These are phyloP conservation scores for Candida insectorum DNA, from an alignment of 805 yeast genomes.

Conservation along the genomic window DNA sequence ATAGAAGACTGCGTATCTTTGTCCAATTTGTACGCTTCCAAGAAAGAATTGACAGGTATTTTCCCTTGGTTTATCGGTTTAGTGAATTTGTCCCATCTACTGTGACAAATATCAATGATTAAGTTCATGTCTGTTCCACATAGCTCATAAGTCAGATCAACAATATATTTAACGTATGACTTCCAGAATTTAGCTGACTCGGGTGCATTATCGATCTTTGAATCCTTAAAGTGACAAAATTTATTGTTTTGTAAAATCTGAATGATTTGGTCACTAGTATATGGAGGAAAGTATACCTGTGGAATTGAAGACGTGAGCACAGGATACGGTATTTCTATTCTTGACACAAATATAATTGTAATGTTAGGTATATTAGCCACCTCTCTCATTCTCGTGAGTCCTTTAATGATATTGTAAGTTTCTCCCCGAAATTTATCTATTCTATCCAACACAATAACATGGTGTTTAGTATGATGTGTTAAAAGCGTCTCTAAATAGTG, in stretches of 20 bases:
- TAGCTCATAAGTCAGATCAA: slow-evolving; percentile 43
- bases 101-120: slow-evolving; percentile 26
- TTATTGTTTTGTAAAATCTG: slow-evolving; percentile 33
- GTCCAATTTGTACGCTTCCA: slow-evolving; percentile 32
- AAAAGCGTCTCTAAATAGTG: too few relatives aligned
- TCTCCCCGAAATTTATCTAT: slow-evolving; percentile 46
- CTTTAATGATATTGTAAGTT: slow-evolving; percentile 35
- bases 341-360: slow-evolving; percentile 37
- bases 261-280: slow-evolving; percentile 32
- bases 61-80: slow-evolving; percentile 21
- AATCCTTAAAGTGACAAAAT: slow-evolving; percentile 20
- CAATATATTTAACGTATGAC: slow-evolving; percentile 41
- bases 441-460: slow-evolving; percentile 46
- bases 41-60: slow-evolving; percentile 24
- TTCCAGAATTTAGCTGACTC: slow-evolving; percentile 30
- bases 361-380: slow-evolving; percentile 30
- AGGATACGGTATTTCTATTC: slow-evolving; percentile 36
- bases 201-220: slow-evolving; percentile 13
- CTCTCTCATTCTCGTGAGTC: slow-evolving; percentile 44
- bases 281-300: slow-evolving; percentile 35
- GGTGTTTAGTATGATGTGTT: slow-evolving; percentile 27
- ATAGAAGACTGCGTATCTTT: slow-evolving; percentile 26
- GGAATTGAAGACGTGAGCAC: slow-evolving; percentile 40
- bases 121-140: slow-evolving; percentile 43
- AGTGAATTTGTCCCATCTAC: slow-evolving; percentile 33